Conservation (phyloP, 805 yeast species). For the Candida qinlingensis region DNA sequence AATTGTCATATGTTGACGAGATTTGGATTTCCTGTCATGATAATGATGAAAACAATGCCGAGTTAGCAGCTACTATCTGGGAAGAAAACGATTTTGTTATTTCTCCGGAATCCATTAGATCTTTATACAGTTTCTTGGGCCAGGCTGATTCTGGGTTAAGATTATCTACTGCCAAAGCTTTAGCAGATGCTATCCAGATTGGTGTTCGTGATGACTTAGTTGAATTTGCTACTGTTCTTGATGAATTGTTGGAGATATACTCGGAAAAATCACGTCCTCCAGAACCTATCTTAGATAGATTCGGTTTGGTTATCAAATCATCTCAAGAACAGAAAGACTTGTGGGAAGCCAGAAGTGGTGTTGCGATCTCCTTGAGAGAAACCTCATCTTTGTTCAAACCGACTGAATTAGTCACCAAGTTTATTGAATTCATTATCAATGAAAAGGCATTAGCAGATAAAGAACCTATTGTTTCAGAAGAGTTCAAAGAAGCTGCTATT, state of each 20-base stretch:
- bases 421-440: conserved; percentile 60
- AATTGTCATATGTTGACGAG: conserved; percentile 51
- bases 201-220: conserved; percentile 22
- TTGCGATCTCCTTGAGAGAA: conserved; percentile 61
- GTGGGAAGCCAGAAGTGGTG: conserved; percentile 84
- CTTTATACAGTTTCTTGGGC: conserved; percentile 46
- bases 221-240: conserved; percentile 31
- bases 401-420: conserved; percentile 37
- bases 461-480: conserved; percentile 68
- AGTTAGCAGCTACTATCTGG: conserved; percentile 80
- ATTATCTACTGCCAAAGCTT: conserved; percentile 64
- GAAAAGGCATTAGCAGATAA: conserved; percentile 70
- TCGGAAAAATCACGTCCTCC: conserved; percentile 62
- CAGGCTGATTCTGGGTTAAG: conserved; percentile 63
- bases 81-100: conserved; percentile 61
- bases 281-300: conserved; percentile 70
- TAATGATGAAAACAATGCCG: conserved; percentile 54
- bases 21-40: conserved; percentile 78
- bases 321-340: conserved; percentile 60
- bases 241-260: conserved; percentile 50
- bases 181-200: conserved; percentile 49
- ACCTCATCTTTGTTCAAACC: conserved; percentile 39
- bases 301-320: conserved; percentile 67
- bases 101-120: conserved; percentile 36
- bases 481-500: conserved; percentile 86